These are phyloP conservation scores for Soucietia sequanensis DNA, from an alignment of 805 yeast species.

Conservation along the genomic window DNA sequence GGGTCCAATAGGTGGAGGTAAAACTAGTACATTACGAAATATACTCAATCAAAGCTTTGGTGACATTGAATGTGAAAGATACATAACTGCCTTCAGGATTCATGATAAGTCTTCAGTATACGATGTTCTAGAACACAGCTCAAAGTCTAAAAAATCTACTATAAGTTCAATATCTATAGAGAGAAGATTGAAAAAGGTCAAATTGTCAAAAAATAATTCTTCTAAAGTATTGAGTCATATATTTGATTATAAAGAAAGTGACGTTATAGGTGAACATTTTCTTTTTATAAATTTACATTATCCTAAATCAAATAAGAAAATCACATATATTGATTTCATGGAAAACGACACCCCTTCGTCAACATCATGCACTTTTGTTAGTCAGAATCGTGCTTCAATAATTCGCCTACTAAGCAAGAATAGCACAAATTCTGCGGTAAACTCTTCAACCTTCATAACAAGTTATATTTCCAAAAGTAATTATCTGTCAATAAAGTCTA, in stretches of 20 bases:
- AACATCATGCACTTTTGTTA: conserved; percentile 23
- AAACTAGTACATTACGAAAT: conserved; percentile 25
- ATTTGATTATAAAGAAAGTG: too few species aligned
- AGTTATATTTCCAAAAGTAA: too few species aligned
- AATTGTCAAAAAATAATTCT: too few species aligned
- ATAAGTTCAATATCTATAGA: conserved; percentile 9
- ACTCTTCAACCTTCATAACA: too few species aligned
- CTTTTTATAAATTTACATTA: conserved; percentile 23
- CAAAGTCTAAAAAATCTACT: conserved; percentile 7
- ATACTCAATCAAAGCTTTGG: conserved; percentile 14
- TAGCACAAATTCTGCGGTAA: conserved; percentile 4
- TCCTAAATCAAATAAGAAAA: conserved; percentile 14
- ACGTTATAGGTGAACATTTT: conserved; percentile 14
- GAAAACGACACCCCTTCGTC: conserved; percentile 28
- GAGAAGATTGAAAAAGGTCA: conserved; percentile 12
- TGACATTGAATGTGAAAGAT: conserved; percentile 5
- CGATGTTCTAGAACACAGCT: conserved; percentile 23
- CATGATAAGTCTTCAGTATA: conserved; percentile 20
- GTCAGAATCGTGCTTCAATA: conserved; percentile 24
- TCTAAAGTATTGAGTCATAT: too few species aligned
- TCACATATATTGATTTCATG: conserved; percentile 27
- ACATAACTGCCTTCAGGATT: conserved; percentile 28
- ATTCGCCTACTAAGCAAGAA: conserved; percentile 20
- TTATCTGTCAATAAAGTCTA: conserved; percentile 17
- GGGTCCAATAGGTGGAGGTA: conserved; percentile 34